Base-by-base conservation (phyloP, 345 rosid species). In the Populus tremula region DNA sequence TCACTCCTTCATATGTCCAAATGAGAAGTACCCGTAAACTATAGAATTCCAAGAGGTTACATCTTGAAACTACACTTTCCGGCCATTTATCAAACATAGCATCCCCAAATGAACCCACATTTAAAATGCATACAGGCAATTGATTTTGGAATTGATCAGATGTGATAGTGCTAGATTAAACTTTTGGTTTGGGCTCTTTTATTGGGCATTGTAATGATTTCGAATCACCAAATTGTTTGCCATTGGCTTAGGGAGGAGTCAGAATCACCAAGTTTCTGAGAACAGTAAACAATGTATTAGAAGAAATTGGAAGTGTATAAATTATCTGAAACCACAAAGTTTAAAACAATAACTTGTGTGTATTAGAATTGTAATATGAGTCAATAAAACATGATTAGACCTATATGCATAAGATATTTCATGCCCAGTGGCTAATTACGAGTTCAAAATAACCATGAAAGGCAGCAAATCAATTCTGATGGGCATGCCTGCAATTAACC, bases 81-180 rank as follows among this genome's bases (percentile, higher is more conserved):
- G 84, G 81, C 85, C 82, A 85, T 77, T 67, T 76, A 79, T 90
- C 98, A 83, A 93, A 93, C 95, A 92, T 89, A 5, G 97, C 98
- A 53, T 72, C 71, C 39, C 39, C 50, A n/a, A 93, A 82, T 59
- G 84, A 85, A 4, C 68, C 91, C 91, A 54, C 95, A 92, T 81
- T 88, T 93, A 0, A 84, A 89, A 39, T 91, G 92, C 88, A 93
- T 70, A 45, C 76, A 80, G 13, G 91, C 80, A 31, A 93, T 94
- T n/a, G 97, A 93, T 85, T 77, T 81, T 74, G 74, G 84, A 85
- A 74, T 80, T 72, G 75, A 87, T 18, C 2, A 25, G 45, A 49
- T 27, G 71, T 7, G 76, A 25, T 5, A 20, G 59, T 62, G 70
- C 68, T 53, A 87, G 67, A 74, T 20, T 16, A 9, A 9, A 3